A percentile compares a stretch with the other conserved stretches of the same genome.
Conservation (phyloP, 1,284 basidiomycete species). For the Exobasidium cylindrosporum region DNA sequence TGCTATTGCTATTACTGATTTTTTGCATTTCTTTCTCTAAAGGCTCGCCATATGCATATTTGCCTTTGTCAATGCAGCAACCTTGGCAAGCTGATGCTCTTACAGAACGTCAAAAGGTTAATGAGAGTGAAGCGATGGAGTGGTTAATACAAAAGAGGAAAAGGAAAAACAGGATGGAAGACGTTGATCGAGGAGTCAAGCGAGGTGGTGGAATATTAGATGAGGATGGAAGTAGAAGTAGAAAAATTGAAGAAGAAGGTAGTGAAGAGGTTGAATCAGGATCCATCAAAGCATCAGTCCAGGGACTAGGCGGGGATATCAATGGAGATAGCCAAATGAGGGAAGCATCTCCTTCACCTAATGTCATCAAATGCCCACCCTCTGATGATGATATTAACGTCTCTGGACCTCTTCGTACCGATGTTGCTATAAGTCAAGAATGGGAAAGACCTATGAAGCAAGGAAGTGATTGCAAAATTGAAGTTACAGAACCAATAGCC, state of each 20-base stretch:
- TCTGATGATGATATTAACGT: slow-evolving; percentile 14
- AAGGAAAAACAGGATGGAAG: background rate
- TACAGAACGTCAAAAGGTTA: slow-evolving; percentile 29
- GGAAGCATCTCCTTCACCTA: background rate
- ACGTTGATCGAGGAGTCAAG: background rate
- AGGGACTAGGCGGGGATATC: background rate
- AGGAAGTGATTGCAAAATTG: slow-evolving; percentile 19
- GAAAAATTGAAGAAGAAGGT: background rate
- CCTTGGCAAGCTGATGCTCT: slow-evolving; percentile 32
- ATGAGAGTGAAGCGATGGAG: slow-evolving; percentile 28
- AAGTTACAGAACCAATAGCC: slow-evolving; percentile 8
- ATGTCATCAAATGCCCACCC: background rate
- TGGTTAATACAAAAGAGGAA: slow-evolving; percentile 24
- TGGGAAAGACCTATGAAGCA: slow-evolving; percentile 27
- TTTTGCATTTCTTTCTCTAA: background rate
- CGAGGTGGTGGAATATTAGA: background rate
- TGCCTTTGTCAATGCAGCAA: slow-evolving; percentile 48
- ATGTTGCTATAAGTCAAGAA: slow-evolving; percentile 30
- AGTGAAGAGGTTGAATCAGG: background rate
- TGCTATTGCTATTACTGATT: background rate
- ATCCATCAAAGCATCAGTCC: background rate
- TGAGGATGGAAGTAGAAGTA: background rate
- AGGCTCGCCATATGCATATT: slow-evolving; percentile 48
- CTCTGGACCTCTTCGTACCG: slow-evolving; percentile 28
- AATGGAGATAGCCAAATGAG: background rate